A percentile compares a stretch with the other conserved stretches of the same genome.
These are phyloP conservation scores for Dimocarpus longan DNA, from an alignment of 345 rosid genomes.

Conservation along the genomic window DNA sequence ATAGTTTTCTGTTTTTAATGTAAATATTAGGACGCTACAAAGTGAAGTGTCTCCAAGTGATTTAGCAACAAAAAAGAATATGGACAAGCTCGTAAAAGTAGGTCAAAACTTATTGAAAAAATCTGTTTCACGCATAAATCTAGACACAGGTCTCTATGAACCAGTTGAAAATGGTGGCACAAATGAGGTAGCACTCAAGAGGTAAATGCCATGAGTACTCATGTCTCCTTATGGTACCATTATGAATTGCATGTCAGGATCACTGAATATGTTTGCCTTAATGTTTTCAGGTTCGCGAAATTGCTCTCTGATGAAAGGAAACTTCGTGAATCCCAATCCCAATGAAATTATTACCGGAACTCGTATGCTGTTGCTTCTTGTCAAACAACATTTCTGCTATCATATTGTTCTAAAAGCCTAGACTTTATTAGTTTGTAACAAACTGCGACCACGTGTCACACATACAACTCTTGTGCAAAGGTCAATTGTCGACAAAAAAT, in stretches of 20 bases:
- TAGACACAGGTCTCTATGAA: constrained; percentile 57
- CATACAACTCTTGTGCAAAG: too few species aligned
- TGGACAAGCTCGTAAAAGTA: constrained; percentile 47
- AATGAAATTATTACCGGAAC: not conserved
- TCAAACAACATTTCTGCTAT: too few species aligned
- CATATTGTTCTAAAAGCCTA: too few species aligned
- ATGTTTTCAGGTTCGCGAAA: constrained; percentile 47
- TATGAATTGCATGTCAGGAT: too few species aligned
- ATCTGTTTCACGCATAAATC: constrained; percentile 42
- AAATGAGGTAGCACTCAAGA: constrained; percentile 56
- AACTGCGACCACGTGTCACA: too few species aligned
- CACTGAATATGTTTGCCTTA: not conserved
- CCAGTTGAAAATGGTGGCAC: constrained; percentile 45
- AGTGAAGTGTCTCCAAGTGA: constrained; percentile 49
- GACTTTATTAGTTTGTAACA: too few species aligned
- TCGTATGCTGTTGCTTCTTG: too few species aligned
- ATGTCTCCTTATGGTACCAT: too few species aligned
- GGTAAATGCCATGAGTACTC: constrained; percentile 32
- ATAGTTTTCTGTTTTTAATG: not conserved
- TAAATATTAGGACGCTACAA: constrained; percentile 36
- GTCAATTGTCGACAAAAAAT: too few species aligned
- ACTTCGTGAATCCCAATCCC: constrained; percentile 28
- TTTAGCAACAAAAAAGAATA: constrained; percentile 46
- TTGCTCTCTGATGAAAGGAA: constrained; percentile 54
- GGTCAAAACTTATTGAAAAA: constrained; percentile 51